Evolutionary conservation across 2,329 filamentous ascomycete genomes (phyloP).

Genomic region (Lizonia empirigonia): DNA sequence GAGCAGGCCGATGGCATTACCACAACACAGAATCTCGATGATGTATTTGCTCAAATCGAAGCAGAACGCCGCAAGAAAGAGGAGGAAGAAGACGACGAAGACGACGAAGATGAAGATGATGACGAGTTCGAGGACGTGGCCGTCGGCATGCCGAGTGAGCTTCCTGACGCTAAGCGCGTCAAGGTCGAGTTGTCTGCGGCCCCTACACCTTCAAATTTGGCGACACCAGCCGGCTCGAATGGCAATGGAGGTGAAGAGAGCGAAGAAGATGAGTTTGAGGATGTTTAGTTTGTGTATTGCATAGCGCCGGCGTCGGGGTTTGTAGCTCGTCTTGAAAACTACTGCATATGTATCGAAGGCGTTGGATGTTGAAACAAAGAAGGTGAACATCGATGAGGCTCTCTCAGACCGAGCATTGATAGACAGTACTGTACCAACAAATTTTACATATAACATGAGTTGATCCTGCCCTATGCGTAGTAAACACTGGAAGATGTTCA

Average conservation of each 20-base stretch:
- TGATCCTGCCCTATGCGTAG: background rate
- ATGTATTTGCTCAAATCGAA: slow-evolving; percentile 70
- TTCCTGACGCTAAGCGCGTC: slow-evolving; percentile 62
- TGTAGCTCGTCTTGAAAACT: background rate
- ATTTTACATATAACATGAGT: background rate
- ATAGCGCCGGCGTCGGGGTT: slow-evolving; percentile 39
- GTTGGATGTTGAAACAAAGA: slow-evolving; percentile 13
- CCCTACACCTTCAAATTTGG: slow-evolving; percentile 38
- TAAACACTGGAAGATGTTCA: background rate
- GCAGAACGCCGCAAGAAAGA: slow-evolving; percentile 59
- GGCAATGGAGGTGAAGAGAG: slow-evolving; percentile 55
- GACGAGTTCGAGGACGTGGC: slow-evolving; percentile 50
- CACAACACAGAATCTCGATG: slow-evolving; percentile 64
- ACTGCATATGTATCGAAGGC: slow-evolving; percentile 6
- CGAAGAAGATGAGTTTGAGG: slow-evolving; percentile 55
- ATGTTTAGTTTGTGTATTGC: slow-evolving; percentile 44
- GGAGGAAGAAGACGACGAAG: slow-evolving; percentile 42
- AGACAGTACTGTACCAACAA: background rate
- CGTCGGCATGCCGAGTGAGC: slow-evolving; percentile 34
- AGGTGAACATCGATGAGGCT: background rate
- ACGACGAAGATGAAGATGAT: slow-evolving; percentile 56
- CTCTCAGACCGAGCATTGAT: background rate
- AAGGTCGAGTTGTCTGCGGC: slow-evolving; percentile 60
- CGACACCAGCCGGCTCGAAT: slow-evolving; percentile 46
- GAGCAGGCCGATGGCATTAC: slow-evolving; percentile 58